A percentile compares a stretch with the other conserved stretches of the same genome.
These are phyloP conservation scores for Lactarius hatsudake DNA, from an alignment of 768 basidiomycete genomes.

Conservation along the genomic window DNA sequence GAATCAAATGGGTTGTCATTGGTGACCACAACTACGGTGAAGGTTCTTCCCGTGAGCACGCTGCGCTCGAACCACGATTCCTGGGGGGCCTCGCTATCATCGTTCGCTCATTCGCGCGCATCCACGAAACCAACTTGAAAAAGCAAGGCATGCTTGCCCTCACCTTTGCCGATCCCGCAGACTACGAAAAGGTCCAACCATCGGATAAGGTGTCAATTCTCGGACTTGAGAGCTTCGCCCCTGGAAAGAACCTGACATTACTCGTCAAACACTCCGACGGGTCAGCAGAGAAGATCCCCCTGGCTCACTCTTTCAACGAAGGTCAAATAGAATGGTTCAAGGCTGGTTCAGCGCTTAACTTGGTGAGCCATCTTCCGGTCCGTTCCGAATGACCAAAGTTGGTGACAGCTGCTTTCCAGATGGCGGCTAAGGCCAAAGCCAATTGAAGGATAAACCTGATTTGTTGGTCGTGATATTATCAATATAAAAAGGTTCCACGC, in stretches of 20 bases:
- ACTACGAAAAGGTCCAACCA: conserved; percentile 91
- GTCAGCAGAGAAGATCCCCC: conserved; percentile 65
- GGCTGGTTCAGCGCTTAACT: conserved; percentile 90
- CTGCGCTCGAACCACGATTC: conserved; percentile 93
- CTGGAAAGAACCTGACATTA: conserved; percentile 87
- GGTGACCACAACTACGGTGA: conserved; percentile 97
- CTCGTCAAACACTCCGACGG: conserved; percentile 83
- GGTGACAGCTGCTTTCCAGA: conserved; percentile 10
- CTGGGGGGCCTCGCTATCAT: conserved; percentile 96
- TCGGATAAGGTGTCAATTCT: conserved; percentile 86
- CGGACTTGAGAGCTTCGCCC: conserved; percentile 84
- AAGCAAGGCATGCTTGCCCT: conserved; percentile 99
- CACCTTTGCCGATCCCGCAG: conserved; percentile 86
- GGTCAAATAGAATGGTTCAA: conserved; percentile 99
- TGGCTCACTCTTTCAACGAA: conserved; percentile 95
- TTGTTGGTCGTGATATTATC: neutral
- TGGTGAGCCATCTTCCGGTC: conserved; percentile 46
- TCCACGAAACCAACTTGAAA: conserved; percentile 98
- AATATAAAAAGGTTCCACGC: neutral
- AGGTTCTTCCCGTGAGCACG: conserved; percentile 97
- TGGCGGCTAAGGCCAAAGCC: conserved; percentile 20
- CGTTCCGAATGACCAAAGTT: neutral
- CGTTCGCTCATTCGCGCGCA: conserved; percentile 94
- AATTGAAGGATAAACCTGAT: conserved; percentile 2
- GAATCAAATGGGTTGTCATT: conserved; percentile 95